Conservation (phyloP, 2,329 filamentous ascomycete species). For the Malbranchea cinnamomea region DNA sequence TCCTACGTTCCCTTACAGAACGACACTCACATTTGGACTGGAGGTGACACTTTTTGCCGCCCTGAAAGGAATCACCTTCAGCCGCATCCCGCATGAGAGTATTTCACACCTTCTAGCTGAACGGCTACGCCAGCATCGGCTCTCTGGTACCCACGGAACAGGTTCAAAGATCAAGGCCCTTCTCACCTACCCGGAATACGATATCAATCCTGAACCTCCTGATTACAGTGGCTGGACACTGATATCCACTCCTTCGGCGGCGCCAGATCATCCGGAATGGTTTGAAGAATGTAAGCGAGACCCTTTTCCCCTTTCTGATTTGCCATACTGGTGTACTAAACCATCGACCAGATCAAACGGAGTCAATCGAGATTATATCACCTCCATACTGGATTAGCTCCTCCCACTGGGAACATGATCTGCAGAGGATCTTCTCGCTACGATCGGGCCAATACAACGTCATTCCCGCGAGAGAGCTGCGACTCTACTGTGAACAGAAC, state of each 20-base stretch:
- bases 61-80: slow-evolving; percentile 7
- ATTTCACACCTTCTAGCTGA: slow-evolving; percentile 6
- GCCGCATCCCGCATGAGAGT: slow-evolving; percentile 2
- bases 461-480: slow-evolving; percentile 5
- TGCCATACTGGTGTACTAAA: not conserved
- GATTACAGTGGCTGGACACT: slow-evolving; percentile 9
- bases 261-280: slow-evolving; percentile 7
- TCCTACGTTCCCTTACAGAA: not conserved
- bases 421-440: slow-evolving; percentile 8
- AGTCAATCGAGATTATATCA: slow-evolving; percentile 10
- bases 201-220: not conserved
- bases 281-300: slow-evolving; percentile 8
- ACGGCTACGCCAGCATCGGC: slow-evolving; percentile 5
- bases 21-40: slow-evolving; percentile 9
- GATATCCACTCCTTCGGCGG: slow-evolving; percentile 5
- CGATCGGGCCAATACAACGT: slow-evolving; percentile 7
- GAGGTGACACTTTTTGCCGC: slow-evolving; percentile 10
- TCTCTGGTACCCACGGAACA: slow-evolving; percentile 4
- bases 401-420: slow-evolving; percentile 8
- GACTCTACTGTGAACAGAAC: slow-evolving; percentile 8
- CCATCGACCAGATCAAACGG: slow-evolving; percentile 7
- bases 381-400: slow-evolving; percentile 7
- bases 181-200: slow-evolving; percentile 1
- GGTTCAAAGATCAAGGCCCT: slow-evolving; percentile 6
- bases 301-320: not conserved